Evolutionary conservation across 441 rosid genomes (phyloP), one percentile per base, ranked within the genome.

Genomic region (Jatropha multifida): DNA sequence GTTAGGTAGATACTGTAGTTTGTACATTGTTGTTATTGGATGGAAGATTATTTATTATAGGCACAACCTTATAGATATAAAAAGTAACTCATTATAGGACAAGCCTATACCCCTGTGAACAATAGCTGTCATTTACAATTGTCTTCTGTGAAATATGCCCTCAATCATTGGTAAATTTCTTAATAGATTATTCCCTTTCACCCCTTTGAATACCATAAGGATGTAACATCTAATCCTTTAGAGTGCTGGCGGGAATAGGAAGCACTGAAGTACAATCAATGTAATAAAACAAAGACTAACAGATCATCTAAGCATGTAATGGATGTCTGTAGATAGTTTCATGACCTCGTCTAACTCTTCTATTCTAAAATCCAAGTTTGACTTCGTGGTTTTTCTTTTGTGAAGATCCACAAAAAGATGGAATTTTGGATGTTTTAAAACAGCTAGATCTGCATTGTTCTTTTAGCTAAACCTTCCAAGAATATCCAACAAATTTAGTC

Each of bases 291-390:
- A 20, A 44, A 42, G 48, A 37, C n/a, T 55, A 42, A 42, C 38
- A 38, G 41, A 20, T 38, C n/a, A 54, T 42, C 20, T 2, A 18
- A 55, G 11, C 9, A 17, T 14, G 41, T 1, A 46, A 15, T 37
- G 8, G n/a, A 10, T 71, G 23, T 71, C 23, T 41, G 13, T 46
- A 59, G 66, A 55, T 74, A 42, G 54, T 66, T 55, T 54, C 9
- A 46, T 46, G 20, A 44, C 48, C 32, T 0, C 14, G 20, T 14
- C 17, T 12, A 42, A 18, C 26, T 10, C 37, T 59, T 44, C 15
- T 37, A 32, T 20, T 55, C 8, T 56, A n/a, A 58, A 7, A 23
- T 12, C 2, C 40, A 44, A 44, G 58, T 20, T 20, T 46, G 2
- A 7, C 18, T 40, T 2, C 10, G 59, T 7, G 59, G 5, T 4